Conservation (phyloP, 495 filamentous ascomycete species). For the Neurospora sp. region DNA sequence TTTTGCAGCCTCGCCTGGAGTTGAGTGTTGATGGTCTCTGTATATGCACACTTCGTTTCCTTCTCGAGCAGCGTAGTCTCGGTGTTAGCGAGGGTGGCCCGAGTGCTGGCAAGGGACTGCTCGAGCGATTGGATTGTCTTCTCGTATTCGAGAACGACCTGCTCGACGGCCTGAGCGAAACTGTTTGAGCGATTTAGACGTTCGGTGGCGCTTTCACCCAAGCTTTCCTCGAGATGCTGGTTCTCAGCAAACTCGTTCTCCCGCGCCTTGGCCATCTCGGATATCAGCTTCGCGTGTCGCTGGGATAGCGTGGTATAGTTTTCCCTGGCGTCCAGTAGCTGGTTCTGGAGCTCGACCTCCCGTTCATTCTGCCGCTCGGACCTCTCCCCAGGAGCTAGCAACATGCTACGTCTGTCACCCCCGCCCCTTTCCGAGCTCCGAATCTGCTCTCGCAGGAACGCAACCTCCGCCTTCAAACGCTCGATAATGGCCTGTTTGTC, state of each 20-base stretch:
- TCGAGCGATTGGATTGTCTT: conserved; percentile 96
- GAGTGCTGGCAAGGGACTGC: conserved; percentile 80
- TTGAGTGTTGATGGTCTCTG: conserved; percentile 85
- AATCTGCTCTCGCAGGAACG: conserved; percentile 90
- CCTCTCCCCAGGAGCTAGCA: conserved; percentile 52
- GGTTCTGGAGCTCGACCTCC: conserved; percentile 87
- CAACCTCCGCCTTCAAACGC: conserved; percentile 84
- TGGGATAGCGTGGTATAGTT: conserved; percentile 86
- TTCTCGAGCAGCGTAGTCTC: conserved; percentile 85
- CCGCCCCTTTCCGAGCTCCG: conserved; percentile 54
- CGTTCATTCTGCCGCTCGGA: conserved; percentile 73
- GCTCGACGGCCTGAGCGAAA: conserved; percentile 89
- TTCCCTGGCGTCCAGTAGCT: conserved; percentile 85
- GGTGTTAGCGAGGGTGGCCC: conserved; percentile 68
- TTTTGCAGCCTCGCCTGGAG: conserved; percentile 83
- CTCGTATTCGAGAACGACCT: conserved; percentile 94
- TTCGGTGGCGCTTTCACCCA: conserved; percentile 75
- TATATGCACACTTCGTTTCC: conserved; percentile 83
- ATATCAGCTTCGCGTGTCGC: conserved; percentile 89
- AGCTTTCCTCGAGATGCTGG: conserved; percentile 40
- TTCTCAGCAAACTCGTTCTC: conserved; percentile 50
- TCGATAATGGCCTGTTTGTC: conserved; percentile 95
- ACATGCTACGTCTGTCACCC: conserved; percentile 43
- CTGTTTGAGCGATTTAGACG: conserved; percentile 87
- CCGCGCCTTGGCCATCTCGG: conserved; percentile 80